Base-by-base conservation (phyloP, 2,329 filamentous ascomycete genomes). In the Fusarium pseudonygamai region DNA sequence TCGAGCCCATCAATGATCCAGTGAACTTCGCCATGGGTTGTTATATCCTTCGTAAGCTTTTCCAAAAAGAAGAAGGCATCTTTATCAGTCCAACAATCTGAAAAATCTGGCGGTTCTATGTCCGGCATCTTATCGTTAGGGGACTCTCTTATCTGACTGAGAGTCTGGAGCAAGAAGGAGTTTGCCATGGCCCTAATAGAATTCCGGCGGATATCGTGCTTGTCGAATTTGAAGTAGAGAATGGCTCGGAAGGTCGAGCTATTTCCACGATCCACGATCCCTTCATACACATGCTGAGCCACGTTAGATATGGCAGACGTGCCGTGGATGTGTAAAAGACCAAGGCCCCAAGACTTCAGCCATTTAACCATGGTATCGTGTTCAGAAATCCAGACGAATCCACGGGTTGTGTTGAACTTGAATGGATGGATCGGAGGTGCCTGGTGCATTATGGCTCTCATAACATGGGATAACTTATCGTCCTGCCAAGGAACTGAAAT, bases 181-280 rank as follows among this genome's bases (percentile, higher is more conserved):
- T 42, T 43, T n/a, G 52, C 37, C 65, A 68, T 68, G 28, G 65
- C 34, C 7, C 37, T 37, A 5, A 68, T 49, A 7, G 26, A 47
- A 47, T 49, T 66, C 11, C 32, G 32, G 5, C 47, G 43, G 5
- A n/a, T 40, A 42, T 60, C 55, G 8, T 20, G 10, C 7, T 49
- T 46, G 24, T 60, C 55, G 18, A 68, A 68, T 22, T 60, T 57
- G 42, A 68, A 68, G 30, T 66, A 68, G 15, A 60, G 37, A 30
- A 43, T 40, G n/a, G 30, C 24, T 40, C 13, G 16, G 11, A 58
- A 49, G 7, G 14, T 18, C 4, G 30, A 6, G 24, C 34, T 34
- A 24, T 39, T 13, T 13, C 16, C 14, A 37, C 22, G 22, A 26
- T 30, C 52, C 9, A 24, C 5, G 1, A 56, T 28, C 15, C 12